phyloP scores from a whole-genome alignment of 345 rosid genomes.

The Heritiera fomes region DNA sequence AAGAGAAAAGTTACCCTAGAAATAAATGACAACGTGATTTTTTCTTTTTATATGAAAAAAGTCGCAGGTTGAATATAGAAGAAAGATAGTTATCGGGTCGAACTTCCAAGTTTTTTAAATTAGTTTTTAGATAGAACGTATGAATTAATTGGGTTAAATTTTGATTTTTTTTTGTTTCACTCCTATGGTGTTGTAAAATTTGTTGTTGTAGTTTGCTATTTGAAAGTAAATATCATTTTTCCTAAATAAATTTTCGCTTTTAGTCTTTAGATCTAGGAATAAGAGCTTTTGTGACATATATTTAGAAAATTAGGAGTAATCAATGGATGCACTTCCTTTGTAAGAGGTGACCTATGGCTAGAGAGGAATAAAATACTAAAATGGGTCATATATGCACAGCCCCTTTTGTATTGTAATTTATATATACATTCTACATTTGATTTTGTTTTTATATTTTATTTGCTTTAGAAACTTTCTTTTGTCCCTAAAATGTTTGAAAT shows the following conservation, averaged over 20 bases:
- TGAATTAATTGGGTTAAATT: too few relatives aligned
- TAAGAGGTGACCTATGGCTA: neutral
- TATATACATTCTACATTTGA: constrained; percentile 16
- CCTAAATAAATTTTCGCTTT: neutral
- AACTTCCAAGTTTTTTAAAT: too few relatives aligned
- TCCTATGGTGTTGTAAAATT: constrained; percentile 26
- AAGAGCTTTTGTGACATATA: constrained; percentile 24
- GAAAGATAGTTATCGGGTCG: too few relatives aligned
- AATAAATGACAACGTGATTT: constrained; percentile 18
- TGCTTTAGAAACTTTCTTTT: neutral
- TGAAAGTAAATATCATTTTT: constrained; percentile 25
- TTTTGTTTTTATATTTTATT: neutral
- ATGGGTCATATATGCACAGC: neutral
- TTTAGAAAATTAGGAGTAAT: constrained; percentile 26
- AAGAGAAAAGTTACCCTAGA: constrained; percentile 24
- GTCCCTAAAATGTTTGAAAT: neutral
- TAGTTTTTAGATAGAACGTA: too few relatives aligned
- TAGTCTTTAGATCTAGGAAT: neutral
- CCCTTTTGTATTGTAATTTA: constrained; percentile 17
- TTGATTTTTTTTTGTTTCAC: neutral
- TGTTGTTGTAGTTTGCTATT: constrained; percentile 27
- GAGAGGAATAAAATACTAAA: constrained; percentile 24
- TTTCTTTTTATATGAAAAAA: too few relatives aligned
- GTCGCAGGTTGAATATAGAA: too few relatives aligned
- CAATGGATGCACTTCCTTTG: constrained; percentile 29